Evolutionary conservation across 805 yeast genomes (phyloP).

Genomic region (Saccharomycopsis amapae): DNA sequence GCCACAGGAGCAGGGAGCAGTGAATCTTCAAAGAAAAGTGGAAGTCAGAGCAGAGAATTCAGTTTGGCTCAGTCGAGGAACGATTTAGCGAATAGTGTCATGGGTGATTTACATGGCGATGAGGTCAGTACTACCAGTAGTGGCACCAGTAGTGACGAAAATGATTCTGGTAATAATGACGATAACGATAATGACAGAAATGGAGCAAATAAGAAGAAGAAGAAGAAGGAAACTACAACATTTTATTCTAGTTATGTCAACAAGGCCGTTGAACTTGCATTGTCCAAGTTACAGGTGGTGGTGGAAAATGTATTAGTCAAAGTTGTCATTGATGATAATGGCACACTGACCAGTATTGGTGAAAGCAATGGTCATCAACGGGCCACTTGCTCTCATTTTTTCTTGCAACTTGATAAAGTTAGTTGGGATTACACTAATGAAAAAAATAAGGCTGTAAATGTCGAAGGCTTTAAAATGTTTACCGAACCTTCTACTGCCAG

Average conservation of each 20-base stretch:
- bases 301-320: slow-evolving; percentile 41
- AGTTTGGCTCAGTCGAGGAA: slow-evolving; percentile 16
- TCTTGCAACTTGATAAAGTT: slow-evolving; percentile 29
- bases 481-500: slow-evolving; percentile 34
- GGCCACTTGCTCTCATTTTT: not conserved
- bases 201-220: not conserved
- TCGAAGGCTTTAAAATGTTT: slow-evolving; percentile 31
- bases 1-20: not conserved
- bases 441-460: slow-evolving; percentile 32
- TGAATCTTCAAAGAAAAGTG: not conserved
- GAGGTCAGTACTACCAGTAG: slow-evolving; percentile 1
- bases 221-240: not conserved
- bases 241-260: slow-evolving; percentile 26
- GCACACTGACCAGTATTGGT: slow-evolving; percentile 2
- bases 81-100: slow-evolving; percentile 27
- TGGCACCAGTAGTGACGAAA: not conserved
- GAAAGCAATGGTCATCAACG: slow-evolving; percentile 1
- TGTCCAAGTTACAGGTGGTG: slow-evolving; percentile 51
- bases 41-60: slow-evolving; percentile 12
- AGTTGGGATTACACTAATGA: slow-evolving; percentile 39
- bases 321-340: slow-evolving; percentile 40
- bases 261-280: slow-evolving; percentile 59
- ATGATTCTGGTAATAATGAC: not conserved
- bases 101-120: slow-evolving; percentile 26
- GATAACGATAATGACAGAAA: not conserved